A percentile compares a stretch with the other conserved stretches of the same genome.
Evolutionary conservation across 2,329 filamentous ascomycete species (phyloP).

Genomic region (Fusarium sp.): DNA sequence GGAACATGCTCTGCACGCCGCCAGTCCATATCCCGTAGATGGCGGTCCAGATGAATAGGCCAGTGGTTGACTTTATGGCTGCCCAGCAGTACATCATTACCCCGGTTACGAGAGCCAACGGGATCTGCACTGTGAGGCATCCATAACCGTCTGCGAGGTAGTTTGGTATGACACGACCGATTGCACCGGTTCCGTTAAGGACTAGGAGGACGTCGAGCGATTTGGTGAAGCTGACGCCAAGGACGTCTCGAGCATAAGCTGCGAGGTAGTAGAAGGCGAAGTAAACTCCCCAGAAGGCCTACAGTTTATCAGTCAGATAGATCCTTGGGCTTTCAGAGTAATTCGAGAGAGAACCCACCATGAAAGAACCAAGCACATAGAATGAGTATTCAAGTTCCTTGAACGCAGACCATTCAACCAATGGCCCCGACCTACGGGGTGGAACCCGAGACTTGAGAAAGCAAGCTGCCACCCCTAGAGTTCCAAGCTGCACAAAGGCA

Average conservation of each 20-base stretch:
- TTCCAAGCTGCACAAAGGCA: conserved; percentile 11
- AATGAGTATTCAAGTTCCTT: conserved; percentile 10
- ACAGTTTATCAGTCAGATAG: neutral
- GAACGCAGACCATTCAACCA: conserved; percentile 15
- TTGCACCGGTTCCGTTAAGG: conserved; percentile 6
- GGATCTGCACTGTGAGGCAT: conserved; percentile 3
- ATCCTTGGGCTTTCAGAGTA: too few relatives aligned
- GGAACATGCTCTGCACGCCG: conserved; percentile 67
- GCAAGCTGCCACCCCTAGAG: neutral
- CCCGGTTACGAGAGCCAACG: neutral
- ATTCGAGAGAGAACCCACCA: neutral
- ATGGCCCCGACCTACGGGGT: neutral
- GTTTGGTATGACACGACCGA: conserved; percentile 9
- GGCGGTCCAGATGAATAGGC: conserved; percentile 70
- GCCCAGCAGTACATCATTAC: conserved; percentile 59
- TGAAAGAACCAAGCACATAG: conserved; percentile 8
- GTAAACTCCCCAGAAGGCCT: conserved; percentile 6
- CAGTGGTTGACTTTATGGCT: conserved; percentile 59
- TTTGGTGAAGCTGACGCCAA: neutral
- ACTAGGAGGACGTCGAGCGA: conserved; percentile 7
- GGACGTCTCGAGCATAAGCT: neutral
- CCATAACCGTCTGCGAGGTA: conserved; percentile 2
- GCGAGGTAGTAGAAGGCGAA: conserved; percentile 19
- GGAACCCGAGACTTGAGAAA: conserved; percentile 5
- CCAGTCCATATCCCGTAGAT: conserved; percentile 73